phyloP scores from a whole-genome alignment of 768 basidiomycete species.

The Mycena alexandri region DNA sequence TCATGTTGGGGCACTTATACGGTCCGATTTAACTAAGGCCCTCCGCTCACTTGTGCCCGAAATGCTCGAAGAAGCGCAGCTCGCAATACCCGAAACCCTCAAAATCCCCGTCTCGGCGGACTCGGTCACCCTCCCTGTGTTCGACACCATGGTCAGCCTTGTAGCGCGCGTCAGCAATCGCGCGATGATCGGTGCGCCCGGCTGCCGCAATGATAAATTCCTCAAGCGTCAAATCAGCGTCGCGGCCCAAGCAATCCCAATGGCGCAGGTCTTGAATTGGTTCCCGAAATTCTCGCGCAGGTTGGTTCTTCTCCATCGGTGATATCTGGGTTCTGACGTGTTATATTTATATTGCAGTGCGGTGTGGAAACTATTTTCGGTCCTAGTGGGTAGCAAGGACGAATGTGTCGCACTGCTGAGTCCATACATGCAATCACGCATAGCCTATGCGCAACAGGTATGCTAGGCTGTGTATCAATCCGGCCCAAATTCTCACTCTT shows the following conservation, averaged over 20 bases:
- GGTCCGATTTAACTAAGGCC: constrained; percentile 35
- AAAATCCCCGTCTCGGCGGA: constrained; percentile 2
- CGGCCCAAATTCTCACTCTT: too few relatives aligned
- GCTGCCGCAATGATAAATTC: constrained; percentile 38
- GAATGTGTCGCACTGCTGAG: constrained; percentile 17
- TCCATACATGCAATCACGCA: constrained; percentile 30
- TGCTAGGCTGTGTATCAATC: not conserved
- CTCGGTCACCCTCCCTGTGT: constrained; percentile 28
- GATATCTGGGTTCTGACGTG: too few relatives aligned
- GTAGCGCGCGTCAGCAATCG: constrained; percentile 38
- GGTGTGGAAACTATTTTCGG: constrained; percentile 28
- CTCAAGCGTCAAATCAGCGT: constrained; percentile 34
- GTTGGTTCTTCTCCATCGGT: not conserved
- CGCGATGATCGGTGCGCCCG: constrained; percentile 37
- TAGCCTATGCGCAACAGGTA: constrained; percentile 35
- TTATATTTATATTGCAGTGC: not conserved
- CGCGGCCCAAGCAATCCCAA: constrained; percentile 29
- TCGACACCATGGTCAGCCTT: constrained; percentile 33
- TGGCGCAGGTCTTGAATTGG: constrained; percentile 30
- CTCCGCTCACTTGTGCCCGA: constrained; percentile 31
- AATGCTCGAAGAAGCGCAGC: constrained; percentile 33
- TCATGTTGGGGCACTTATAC: constrained; percentile 26
- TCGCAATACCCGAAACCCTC: constrained; percentile 29
- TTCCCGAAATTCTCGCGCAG: constrained; percentile 13
- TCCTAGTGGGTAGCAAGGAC: constrained; percentile 23